A percentile compares a stretch with the other conserved stretches of the same genome.
These are phyloP conservation scores for Larix sibirica DNA, from an alignment of 83 land plant genomes.

Conservation along the genomic window DNA sequence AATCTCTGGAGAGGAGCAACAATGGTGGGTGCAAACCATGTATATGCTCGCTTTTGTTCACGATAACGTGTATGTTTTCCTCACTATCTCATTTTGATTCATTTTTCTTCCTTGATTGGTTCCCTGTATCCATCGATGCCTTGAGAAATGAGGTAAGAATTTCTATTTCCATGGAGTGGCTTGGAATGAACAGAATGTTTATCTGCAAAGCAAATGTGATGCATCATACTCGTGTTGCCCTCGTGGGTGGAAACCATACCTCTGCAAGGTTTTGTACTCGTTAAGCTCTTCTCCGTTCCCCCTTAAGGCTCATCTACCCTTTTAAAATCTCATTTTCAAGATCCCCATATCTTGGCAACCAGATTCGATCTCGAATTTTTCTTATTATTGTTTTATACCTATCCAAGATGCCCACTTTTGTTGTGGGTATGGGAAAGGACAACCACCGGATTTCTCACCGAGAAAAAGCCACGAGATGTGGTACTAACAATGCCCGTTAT, in stretches of 20 bases:
- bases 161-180: too few species aligned
- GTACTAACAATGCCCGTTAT: background rate
- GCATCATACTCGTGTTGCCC: slow-evolving; percentile 41
- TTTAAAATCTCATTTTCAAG: background rate
- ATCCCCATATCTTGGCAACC: background rate
- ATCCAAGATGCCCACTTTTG: background rate
- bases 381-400: background rate
- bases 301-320: slow-evolving; percentile 7
- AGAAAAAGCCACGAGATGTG: background rate
- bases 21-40: too few species aligned
- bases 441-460: background rate
- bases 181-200: too few species aligned
- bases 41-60: too few species aligned
- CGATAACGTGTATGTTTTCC: too few species aligned
- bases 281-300: slow-evolving; percentile 23
- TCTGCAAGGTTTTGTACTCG: slow-evolving; percentile 75
- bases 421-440: background rate
- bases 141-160: too few species aligned
- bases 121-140: too few species aligned
- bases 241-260: slow-evolving; percentile 82
- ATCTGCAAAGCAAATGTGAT: too few species aligned
- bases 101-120: too few species aligned
- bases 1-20: too few species aligned
- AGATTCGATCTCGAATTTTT: background rate
- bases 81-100: too few species aligned